A percentile compares a stretch with the other conserved stretches of the same genome.
These are phyloP conservation scores for Brassica nigra DNA, from an alignment of 345 rosid species.

Conservation along the genomic window DNA sequence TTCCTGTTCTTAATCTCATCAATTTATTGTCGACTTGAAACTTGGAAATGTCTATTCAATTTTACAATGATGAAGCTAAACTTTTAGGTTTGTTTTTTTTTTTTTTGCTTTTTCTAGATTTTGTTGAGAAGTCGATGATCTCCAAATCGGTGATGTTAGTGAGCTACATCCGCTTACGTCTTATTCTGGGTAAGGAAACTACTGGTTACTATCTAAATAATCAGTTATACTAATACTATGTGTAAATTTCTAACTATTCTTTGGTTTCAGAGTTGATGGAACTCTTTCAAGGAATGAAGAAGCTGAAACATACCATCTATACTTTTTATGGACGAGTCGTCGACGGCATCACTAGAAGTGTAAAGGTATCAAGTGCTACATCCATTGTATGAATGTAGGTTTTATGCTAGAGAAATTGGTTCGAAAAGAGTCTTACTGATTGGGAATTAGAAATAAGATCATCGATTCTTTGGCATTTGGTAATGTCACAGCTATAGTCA, in stretches of 20 bases:
- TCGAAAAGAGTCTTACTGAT: not conserved
- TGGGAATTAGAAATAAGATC: not conserved
- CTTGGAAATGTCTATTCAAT: not conserved
- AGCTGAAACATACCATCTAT: conserved; percentile 47
- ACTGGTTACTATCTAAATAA: not conserved
- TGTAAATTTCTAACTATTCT: not conserved
- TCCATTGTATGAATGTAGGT: not conserved
- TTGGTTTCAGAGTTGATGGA: conserved; percentile 50
- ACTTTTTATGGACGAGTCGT: conserved; percentile 18
- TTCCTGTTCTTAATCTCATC: too few species aligned
- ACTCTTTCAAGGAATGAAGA: conserved; percentile 53
- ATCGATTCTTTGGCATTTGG: not conserved
- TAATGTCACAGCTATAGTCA: not conserved
- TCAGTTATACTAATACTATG: not conserved
- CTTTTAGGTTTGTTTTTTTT: not conserved
- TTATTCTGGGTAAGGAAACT: conserved; percentile 56
- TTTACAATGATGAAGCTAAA: conserved; percentile 4
- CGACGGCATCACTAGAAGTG: conserved; percentile 14
- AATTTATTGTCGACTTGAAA: not conserved
- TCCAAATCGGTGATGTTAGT: conserved; percentile 45
- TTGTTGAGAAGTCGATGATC: conserved; percentile 32
- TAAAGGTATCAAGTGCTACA: conserved; percentile 12
- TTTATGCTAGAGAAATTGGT: not conserved
- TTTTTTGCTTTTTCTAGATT: conserved; percentile 43
- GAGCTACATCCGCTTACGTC: conserved; percentile 53